A percentile compares a stretch with the other conserved stretches of the same genome.
Conservation (phyloP, 164 flowering plant genomes). For the Stephania japonica region DNA sequence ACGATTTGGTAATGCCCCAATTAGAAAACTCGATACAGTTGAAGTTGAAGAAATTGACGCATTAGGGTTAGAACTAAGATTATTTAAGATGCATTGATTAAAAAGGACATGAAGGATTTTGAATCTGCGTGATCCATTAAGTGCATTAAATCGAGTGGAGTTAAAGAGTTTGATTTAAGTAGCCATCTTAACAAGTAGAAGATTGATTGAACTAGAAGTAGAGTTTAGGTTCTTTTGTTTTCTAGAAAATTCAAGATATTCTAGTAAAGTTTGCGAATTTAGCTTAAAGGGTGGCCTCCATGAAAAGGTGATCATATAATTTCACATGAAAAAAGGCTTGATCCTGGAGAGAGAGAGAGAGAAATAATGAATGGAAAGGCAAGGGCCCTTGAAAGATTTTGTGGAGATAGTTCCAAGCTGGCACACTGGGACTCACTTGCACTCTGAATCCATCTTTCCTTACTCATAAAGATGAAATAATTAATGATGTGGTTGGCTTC, state of each 20-base stretch:
- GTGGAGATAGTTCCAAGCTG: background rate
- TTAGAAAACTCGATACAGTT: too few species aligned
- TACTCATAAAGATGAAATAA: background rate
- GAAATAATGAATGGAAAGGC: background rate
- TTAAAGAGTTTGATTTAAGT: too few species aligned
- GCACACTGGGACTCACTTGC: background rate
- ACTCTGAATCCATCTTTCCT: background rate
- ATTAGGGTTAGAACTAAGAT: too few species aligned
- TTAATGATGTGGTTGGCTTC: constrained; percentile 4
- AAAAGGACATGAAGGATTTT: too few species aligned
- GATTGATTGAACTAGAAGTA: background rate
- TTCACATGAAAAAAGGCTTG: background rate
- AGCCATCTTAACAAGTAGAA: too few species aligned
- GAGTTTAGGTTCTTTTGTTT: background rate
- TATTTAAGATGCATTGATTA: too few species aligned
- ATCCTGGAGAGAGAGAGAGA: background rate
- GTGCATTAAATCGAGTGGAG: too few species aligned
- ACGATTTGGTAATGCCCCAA: too few species aligned
- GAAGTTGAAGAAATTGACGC: too few species aligned
- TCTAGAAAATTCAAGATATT: background rate
- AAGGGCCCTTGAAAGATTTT: constrained; percentile 3
- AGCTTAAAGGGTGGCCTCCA: background rate
- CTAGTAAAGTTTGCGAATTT: background rate
- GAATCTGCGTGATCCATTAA: too few species aligned
- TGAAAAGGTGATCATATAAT: background rate